These are phyloP conservation scores for Neovahlkampfia damariscottae DNA, from an alignment of 78 protist species.

Conservation along the genomic window DNA sequence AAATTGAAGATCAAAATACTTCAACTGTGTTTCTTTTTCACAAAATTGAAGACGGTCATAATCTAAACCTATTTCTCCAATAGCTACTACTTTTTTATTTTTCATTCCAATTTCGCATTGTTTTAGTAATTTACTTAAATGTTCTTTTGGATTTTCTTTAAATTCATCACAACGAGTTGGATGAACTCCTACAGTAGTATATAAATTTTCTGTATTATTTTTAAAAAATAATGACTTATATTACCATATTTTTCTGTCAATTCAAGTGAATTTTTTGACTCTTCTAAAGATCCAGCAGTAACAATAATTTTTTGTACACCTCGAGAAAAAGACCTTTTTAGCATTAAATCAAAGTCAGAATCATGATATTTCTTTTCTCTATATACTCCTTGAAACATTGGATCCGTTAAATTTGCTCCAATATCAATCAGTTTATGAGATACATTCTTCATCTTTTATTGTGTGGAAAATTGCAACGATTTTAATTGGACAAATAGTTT, in stretches of 20 bases:
- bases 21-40: conserved; percentile 9
- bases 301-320: conserved; percentile 23
- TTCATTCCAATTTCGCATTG: not conserved
- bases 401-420: conserved; percentile 29
- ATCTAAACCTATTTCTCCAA: conserved; percentile 46
- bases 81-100: conserved; percentile 20
- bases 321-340: conserved; percentile 2
- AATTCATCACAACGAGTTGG: conserved; percentile 40
- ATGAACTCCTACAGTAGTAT: conserved; percentile 36
- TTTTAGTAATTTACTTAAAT: not conserved
- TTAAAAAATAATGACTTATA: not conserved
- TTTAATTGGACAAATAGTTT: no score
- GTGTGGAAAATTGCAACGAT: no score
- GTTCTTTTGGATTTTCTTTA: not conserved
- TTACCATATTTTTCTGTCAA: not conserved
- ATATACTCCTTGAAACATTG: conserved; percentile 25
- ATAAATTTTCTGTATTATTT: not conserved
- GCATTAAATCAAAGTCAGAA: conserved; percentile 2
- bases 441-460: no score
- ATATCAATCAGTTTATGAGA: conserved; percentile 24
- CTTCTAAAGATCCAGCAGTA: conserved; percentile 21
- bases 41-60: conserved; percentile 37
- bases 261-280: conserved; percentile 12
- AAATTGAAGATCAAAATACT: conserved; percentile 23
- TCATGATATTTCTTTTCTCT: conserved; percentile 19